Evolutionary conservation across 179 eudicot species (phyloP).

Genomic region (Patellifolia procumbens): DNA sequence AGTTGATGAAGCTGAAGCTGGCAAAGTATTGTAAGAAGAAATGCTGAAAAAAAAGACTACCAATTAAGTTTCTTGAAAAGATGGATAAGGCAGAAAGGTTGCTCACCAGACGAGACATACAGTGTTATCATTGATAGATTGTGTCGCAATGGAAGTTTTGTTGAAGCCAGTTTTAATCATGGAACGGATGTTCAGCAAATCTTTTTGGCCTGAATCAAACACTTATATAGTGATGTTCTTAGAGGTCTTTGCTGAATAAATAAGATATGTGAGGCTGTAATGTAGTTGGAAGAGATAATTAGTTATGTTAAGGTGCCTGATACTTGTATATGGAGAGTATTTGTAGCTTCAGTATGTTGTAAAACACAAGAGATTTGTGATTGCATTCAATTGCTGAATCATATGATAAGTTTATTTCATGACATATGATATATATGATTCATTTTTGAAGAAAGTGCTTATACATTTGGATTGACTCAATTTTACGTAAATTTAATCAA

Average conservation of each 20-base stretch:
- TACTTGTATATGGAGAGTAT: constrained; percentile 48
- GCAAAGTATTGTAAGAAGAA: constrained; percentile 56
- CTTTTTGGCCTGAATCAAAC: constrained; percentile 50
- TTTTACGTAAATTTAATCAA: no score
- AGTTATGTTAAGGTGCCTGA: constrained; percentile 68
- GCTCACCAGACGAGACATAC: constrained; percentile 67
- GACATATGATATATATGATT: not conserved
- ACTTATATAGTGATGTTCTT: constrained; percentile 49
- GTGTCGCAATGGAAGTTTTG: constrained; percentile 56
- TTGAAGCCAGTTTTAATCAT: constrained; percentile 62
- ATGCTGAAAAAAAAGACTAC: constrained; percentile 59
- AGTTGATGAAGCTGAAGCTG: constrained; percentile 81
- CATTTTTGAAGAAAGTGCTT: not conserved
- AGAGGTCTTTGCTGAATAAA: constrained; percentile 61
- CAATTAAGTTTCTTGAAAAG: constrained; percentile 55
- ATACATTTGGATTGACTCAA: no score
- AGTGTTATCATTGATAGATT: constrained; percentile 53
- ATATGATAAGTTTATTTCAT: constrained; percentile 12
- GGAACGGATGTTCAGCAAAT: constrained; percentile 63
- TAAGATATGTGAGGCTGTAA: constrained; percentile 59
- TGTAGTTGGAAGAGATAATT: constrained; percentile 96
- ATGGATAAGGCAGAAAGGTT: constrained; percentile 59
- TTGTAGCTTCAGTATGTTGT: constrained; percentile 52
- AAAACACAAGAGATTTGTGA: constrained; percentile 23
- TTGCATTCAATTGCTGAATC: constrained; percentile 32